Percentiles rank a stretch among this genome's conserved stretches.
Conservation (phyloP, 352 stramenopile genomes). For the Thalassiosira mediterranea region DNA sequence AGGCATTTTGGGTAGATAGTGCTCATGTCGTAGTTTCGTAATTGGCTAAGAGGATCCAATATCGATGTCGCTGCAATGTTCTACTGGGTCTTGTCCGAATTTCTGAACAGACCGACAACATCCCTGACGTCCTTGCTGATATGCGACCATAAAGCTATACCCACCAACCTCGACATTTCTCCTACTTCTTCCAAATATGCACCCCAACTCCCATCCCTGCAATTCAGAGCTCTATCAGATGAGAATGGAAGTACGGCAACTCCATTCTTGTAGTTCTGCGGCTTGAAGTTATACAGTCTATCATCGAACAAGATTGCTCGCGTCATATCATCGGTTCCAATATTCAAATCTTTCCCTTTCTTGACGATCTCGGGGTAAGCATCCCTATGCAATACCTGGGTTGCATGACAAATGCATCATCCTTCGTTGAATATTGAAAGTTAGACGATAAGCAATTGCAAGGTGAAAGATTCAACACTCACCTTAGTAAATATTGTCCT, state of each 20-base stretch:
- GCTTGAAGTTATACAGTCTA: conserved; percentile 46
- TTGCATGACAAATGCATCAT: no score
- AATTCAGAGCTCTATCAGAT: conserved; percentile 22
- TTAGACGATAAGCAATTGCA: no score
- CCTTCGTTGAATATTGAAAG: no score
- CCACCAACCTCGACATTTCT: conserved; percentile 44
- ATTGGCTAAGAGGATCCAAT: no score
- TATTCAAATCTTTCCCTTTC: conserved; percentile 48
- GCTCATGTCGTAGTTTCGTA: not conserved
- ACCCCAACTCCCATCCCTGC: conserved; percentile 23
- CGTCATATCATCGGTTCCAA: conserved; percentile 29
- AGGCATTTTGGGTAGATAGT: conserved; percentile 46
- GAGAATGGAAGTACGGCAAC: conserved; percentile 36
- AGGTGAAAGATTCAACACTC: no score
- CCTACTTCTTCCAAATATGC: conserved; percentile 46
- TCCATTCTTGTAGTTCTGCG: conserved; percentile 54
- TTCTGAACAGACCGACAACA: conserved; percentile 25
- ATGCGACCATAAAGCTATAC: conserved; percentile 42
- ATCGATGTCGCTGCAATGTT: not conserved
- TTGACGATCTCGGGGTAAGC: conserved; percentile 43
- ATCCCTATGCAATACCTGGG: conserved; percentile 39
- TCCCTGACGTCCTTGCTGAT: conserved; percentile 44
- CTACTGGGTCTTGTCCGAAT: not conserved
- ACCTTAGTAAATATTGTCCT: not conserved
- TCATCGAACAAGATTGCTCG: conserved; percentile 58